phyloP scores from a whole-genome alignment of 225 moss, liverwort and hornwort genomes.

The Marchantia paleacea region DNA sequence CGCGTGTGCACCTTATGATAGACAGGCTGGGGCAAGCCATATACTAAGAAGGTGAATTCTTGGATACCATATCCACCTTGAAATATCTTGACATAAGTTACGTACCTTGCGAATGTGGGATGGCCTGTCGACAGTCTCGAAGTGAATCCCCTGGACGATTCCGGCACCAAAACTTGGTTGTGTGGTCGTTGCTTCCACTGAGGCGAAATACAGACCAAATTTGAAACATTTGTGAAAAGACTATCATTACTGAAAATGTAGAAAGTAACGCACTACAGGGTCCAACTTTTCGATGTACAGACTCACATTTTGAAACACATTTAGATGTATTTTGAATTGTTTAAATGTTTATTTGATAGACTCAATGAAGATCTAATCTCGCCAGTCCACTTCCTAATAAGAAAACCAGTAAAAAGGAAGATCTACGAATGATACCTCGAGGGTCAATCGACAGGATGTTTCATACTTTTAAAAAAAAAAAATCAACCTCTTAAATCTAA shows the following conservation, averaged over 20 bases:
- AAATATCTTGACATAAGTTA: neutral
- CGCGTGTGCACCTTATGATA: no score
- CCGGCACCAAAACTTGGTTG: conserved; percentile 98
- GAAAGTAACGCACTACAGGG: neutral
- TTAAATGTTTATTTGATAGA: neutral
- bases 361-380: no score
- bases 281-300: neutral
- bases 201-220: neutral
- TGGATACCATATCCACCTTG: neutral
- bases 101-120: conserved; percentile 78
- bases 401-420: no score
- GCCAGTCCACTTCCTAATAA: no score
- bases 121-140: conserved; percentile 74
- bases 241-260: no score
- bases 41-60: neutral
- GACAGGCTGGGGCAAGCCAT: neutral
- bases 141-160: conserved; percentile 97
- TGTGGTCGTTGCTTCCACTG: conserved; percentile 98
- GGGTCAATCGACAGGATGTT: no score
- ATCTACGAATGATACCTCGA: no score
- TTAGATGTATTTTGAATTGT: neutral
- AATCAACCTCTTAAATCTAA: neutral
- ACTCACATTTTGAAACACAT: neutral
- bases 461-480: no score
- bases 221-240: neutral